Evolutionary conservation across 2,329 filamentous ascomycete genomes (phyloP), one percentile per base, ranked within the genome.

Genomic region (Ophiocordyceps camponoti-saundersi): DNA sequence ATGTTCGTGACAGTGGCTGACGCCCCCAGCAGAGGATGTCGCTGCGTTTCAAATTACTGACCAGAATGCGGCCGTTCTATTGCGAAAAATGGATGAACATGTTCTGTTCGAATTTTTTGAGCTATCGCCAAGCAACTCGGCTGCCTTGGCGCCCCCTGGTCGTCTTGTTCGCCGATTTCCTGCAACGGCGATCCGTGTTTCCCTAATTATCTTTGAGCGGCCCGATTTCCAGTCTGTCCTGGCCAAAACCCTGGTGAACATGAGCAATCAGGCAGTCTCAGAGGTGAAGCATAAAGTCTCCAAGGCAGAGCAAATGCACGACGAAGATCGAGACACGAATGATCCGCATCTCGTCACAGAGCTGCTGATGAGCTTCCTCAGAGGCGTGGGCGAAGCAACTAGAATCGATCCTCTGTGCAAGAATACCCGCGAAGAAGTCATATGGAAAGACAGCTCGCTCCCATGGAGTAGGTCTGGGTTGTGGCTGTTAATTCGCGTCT

Each of bases 271-370:
- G 22, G 7, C 26, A 0, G 54, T 54, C 0, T 16, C 48, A 1
- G 57, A 53, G 8, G 58, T 49, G 23, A 49, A 50, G 1, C 46
- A 50, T 0, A 53, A 44, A 5, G 49, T 58, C 50, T 13, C 13
- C 3, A 77, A 77, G 47, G 66, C 64, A 1, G 45, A 56, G 0
- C 42, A 58, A 1, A 4, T 49, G 0, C 54, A 63, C 7, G 51
- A 55, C 1, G 73, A 79, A 49, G 56, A 55, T 0, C 64, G 72
- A 3, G 72, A 80, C 18, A 71, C 72, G 0, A 58, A 55, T 0
- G 47, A 72, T 47, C 76, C 75, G 0, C 61, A 56, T 2, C 59
- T 77, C 13, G 64, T 80, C 0, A 77, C 71, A 0, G 69, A 77
- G 40, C 62, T 73, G 8, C 59, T 69, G 4, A 44, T 51, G 0